Evolutionary conservation across 768 basidiomycete species (phyloP), one percentile per base, ranked within the genome.

Genomic region (Plicaturopsis crispa): DNA sequence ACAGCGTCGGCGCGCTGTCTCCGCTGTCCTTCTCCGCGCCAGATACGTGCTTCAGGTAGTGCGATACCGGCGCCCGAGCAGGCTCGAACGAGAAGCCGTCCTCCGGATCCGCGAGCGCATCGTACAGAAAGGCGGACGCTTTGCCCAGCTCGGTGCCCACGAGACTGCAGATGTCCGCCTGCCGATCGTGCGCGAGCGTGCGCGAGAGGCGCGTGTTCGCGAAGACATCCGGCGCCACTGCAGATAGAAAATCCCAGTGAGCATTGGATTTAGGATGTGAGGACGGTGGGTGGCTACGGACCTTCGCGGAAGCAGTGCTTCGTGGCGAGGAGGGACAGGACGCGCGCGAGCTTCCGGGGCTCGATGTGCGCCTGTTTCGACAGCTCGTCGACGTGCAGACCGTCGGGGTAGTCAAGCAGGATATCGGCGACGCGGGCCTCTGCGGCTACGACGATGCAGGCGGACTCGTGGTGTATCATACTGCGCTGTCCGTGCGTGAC

Each of bases 121-220:
- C 58, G 14, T 57, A 49, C 48, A 48, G 17, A 49, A 45, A 28
- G 38, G 35, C 13, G 45, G 47, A 13, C 44, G 57, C 39, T 43
- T 52, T 13, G 38, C 36, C 6, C 12, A 16, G 7, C 31, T 38
- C 19, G 22, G 18, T 36, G 24, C 48, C 10, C 41, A 55, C 48
- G 35, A 51, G 47, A 24, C 38, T 41, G 20, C 48, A 13, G 20
- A 19, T 16, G 16, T 17, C 16, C 8, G 39, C 45, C 19, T 55
- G 43, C 20, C 58, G 48, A 17, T 50, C 35, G 10, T 42, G 46
- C 20, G 48, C 51, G 4, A 64, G 45, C 28, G 48, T 47, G 6
- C 56, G 31, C n/a, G 59, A 61, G 5, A 64, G 46, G 0, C 59
- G 57, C 33, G 56, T 64, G 45, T 64, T 64, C 14, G 57, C 46